Evolutionary conservation across 768 basidiomycete species (phyloP).

Genomic region (Candolleomyces efflorescens): DNA sequence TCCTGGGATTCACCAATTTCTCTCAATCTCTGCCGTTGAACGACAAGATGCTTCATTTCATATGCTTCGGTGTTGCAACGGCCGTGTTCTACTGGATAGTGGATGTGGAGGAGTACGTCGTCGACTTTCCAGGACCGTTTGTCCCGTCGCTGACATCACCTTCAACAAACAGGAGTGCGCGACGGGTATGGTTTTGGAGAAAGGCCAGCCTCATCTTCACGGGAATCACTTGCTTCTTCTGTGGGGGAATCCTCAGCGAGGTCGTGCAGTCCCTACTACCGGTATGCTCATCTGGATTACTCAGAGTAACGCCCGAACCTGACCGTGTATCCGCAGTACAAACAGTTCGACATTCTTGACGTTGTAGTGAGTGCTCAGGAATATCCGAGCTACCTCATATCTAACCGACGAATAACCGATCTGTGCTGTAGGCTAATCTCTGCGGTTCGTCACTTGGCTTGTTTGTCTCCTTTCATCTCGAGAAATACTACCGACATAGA

Average conservation of each 20-base stretch:
- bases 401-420: neutral
- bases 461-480: conserved; percentile 60
- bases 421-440: conserved; percentile 63
- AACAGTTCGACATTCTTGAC: conserved; percentile 70
- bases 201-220: conserved; percentile 68
- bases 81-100: conserved; percentile 84
- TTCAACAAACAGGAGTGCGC: conserved; percentile 50
- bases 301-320: neutral
- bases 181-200: conserved; percentile 87
- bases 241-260: conserved; percentile 79
- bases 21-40: conserved; percentile 62
- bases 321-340: conserved; percentile 41
- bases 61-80: conserved; percentile 73
- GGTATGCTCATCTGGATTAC: conserved; percentile 30
- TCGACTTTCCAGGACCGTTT: neutral
- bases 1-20: conserved; percentile 76
- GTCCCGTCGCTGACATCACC: neutral
- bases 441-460: conserved; percentile 70
- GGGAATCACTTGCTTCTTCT: conserved; percentile 64
- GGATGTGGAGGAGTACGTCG: conserved; percentile 79
- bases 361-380: conserved; percentile 45
- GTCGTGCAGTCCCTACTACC: conserved; percentile 77
- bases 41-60: conserved; percentile 76
- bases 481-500: conserved; percentile 72
- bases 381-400: neutral